phyloP scores from a whole-genome alignment of 176 grass and related monocot genomes.

The Metroxylon sagu region DNA sequence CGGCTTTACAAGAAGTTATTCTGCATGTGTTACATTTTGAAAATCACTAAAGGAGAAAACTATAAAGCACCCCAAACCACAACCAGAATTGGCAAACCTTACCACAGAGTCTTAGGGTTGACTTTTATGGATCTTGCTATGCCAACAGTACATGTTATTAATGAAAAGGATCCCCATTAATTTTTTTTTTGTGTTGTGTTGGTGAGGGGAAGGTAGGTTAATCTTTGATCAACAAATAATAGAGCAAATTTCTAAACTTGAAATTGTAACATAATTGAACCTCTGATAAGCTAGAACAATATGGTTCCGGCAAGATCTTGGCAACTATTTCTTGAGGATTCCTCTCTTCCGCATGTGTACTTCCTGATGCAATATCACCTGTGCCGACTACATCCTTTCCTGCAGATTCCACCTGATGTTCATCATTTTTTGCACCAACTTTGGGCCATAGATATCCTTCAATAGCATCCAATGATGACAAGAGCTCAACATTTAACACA shows the following conservation, averaged over 20 bases:
- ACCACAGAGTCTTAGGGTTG: too few species aligned
- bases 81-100: too few species aligned
- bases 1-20: too few species aligned
- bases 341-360: slow-evolving; percentile 27
- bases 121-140: too few species aligned
- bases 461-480: slow-evolving; percentile 54
- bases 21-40: too few species aligned
- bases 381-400: background rate
- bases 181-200: too few species aligned
- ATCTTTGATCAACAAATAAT: background rate
- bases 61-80: too few species aligned
- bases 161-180: too few species aligned
- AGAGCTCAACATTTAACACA: slow-evolving; percentile 56
- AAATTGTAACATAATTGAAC: slow-evolving; percentile 32
- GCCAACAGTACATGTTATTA: too few species aligned
- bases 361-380: slow-evolving; percentile 22
- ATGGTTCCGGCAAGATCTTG: slow-evolving; percentile 21
- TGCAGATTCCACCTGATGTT: slow-evolving; percentile 24
- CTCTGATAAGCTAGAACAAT: slow-evolving; percentile 39
- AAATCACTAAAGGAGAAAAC: too few species aligned
- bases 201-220: too few species aligned
- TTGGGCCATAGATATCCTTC: slow-evolving; percentile 77
- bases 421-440: slow-evolving; percentile 28
- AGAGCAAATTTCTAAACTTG: slow-evolving; percentile 1
- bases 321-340: slow-evolving; percentile 26